Base-by-base conservation (phyloP, 2,329 filamentous ascomycete genomes). In the Pseudogymnoascus sp. region DNA sequence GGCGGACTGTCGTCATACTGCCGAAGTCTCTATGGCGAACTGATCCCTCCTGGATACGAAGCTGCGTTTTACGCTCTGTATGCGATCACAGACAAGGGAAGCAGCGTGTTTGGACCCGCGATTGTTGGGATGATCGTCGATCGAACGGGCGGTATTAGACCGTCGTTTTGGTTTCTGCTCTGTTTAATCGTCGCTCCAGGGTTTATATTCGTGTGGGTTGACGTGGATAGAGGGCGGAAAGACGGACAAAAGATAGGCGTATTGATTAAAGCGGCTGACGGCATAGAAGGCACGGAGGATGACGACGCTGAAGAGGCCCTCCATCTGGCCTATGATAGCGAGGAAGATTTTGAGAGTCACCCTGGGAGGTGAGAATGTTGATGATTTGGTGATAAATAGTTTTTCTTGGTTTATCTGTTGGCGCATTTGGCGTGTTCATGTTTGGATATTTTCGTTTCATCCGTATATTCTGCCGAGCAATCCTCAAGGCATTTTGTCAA, bases 51-150 rank as follows among this genome's bases (percentile, higher is more conserved):
- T 0, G 95, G 95, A 3, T 96, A 90, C 31, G 95, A 99, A 77
- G 93, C 95, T 0, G 93, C 93, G 0, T 99, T 99, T 73, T 99
- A 96, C 74, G 93, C 93, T 0, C 81, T 99, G 1, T 99, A 98
- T 73, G 95, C 95, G 37, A 97, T 98, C 68, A 98, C 95, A 1
- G 95, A 99, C 75, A 99, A 99, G 76, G 93, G 93, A 0, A 95
- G 90, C 21, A 96, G 90, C 73, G 82, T 98, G 1, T 97, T 99
- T 75, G 95, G 95, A 0, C 95, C 95, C 0, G 90, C 92, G 0
- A 93, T 99, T 73, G 95, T 99, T 0, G 95, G 93, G 1, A 86
- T 87, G 11, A 96, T 99, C 68, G 96, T 95, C 11, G 93, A 98
- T 76, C 85, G 80, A 61, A 89, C 88, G 28, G 90, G 90, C 4